Base-by-base conservation (phyloP, 2,329 filamentous ascomycete genomes). In the Amphichorda felina region DNA sequence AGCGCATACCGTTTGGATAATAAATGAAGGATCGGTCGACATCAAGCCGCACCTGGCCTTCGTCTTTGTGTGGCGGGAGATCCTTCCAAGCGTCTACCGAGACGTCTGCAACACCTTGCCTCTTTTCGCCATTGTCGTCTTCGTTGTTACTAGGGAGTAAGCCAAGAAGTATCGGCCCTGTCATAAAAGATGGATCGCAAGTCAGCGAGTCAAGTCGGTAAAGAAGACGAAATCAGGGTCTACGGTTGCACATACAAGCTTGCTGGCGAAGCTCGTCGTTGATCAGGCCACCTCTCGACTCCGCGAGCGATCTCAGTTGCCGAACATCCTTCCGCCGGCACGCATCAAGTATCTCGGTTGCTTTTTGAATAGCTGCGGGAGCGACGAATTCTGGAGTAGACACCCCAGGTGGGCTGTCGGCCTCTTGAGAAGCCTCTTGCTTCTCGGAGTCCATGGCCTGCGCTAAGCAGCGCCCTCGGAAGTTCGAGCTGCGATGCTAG, bases 1-100 rank as follows among this genome's bases (percentile, higher is more conserved):
- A n/a, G n/a, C n/a, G 11, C 70, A 49, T 67, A 91, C 87, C 74
- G 42, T 74, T 71, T 10, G 91, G 91, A 55, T 98, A 98, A 62
- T 95, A 93, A 41, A 96, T 82, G 59, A 98, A 98, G n/a, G 91
- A 88, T 38, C 91, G 75, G 58, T 95, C 77, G 38, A 98, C 91
- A 54, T 98, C 91, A 33, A 96, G 70, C 50, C 79, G 72, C 27
- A 98, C 87, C 60, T 98, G 91, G 34, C 82, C 78, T 56, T 98
- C 91, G 49, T 98, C 91, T 24, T 63, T 64, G 59, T 98, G 91
- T n/a, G 59, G 68, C 21, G 80, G 73, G 28, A 94, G 62, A n/a
- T 66, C 51, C 42, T 63, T 61, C 80, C 81, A 84, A 32, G 56
- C 49, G 38, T 35, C 46, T 25, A 17, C 8, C 16, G 11, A 13